These are phyloP conservation scores for Neofusicoccum sp. DNA, from an alignment of 2,329 filamentous ascomycete species.

Conservation along the genomic window DNA sequence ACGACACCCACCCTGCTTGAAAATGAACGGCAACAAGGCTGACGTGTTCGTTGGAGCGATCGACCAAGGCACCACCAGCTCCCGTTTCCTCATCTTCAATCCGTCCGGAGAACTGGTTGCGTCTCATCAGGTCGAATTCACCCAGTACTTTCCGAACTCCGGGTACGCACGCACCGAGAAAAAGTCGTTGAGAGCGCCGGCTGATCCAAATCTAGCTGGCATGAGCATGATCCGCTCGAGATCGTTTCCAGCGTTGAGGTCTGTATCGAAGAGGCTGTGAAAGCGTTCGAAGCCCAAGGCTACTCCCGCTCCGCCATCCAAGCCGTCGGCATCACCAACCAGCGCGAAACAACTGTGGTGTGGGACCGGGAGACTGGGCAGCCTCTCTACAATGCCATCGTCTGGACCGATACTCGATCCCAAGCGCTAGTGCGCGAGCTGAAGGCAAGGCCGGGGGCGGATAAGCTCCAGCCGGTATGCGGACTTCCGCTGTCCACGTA, in stretches of 20 bases:
- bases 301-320: slow-evolving; percentile 63
- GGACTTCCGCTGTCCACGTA: slow-evolving; percentile 80
- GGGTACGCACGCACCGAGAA: slow-evolving; percentile 55
- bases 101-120: slow-evolving; percentile 68
- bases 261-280: slow-evolving; percentile 71
- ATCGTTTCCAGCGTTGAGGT: slow-evolving; percentile 68
- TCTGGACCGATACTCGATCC: slow-evolving; percentile 80
- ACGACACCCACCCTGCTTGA: not conserved
- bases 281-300: slow-evolving; percentile 64
- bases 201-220: slow-evolving; percentile 58
- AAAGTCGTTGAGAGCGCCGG: not conserved
- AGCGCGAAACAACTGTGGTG: slow-evolving; percentile 76
- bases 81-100: slow-evolving; percentile 82
- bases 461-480: slow-evolving; percentile 64
- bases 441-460: slow-evolving; percentile 62
- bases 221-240: slow-evolving; percentile 76
- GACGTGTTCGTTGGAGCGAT: slow-evolving; percentile 75
- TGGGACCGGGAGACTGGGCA: slow-evolving; percentile 77
- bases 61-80: slow-evolving; percentile 81
- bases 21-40: slow-evolving; percentile 19
- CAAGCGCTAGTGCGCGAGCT: slow-evolving; percentile 70
- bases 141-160: slow-evolving; percentile 73
- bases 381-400: slow-evolving; percentile 76
- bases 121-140: slow-evolving; percentile 77
- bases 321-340: slow-evolving; percentile 77